phyloP scores from a whole-genome alignment of 2,329 filamentous ascomycete genomes.

The Fusarium brevicatenulatum region DNA sequence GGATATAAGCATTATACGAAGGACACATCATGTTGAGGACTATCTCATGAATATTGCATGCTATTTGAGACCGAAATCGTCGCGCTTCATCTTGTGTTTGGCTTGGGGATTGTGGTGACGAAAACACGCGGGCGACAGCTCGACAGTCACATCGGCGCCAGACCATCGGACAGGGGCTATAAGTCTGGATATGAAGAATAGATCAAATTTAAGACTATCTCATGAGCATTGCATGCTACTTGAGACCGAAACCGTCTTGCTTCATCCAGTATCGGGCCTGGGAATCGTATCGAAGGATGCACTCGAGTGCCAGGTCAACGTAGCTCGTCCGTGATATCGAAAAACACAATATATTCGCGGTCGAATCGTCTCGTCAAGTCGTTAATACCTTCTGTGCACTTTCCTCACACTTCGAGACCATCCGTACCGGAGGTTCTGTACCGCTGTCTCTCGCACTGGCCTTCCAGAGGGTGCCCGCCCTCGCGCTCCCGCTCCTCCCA shows the following conservation, averaged over 20 bases:
- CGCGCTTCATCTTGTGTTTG: not conserved
- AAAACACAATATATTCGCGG: not conserved
- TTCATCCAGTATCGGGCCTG: not conserved
- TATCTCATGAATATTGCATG: accelerated
- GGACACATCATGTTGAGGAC: not conserved
- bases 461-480: not conserved
- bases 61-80: accelerated
- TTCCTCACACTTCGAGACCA: accelerated
- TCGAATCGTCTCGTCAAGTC: not conserved
- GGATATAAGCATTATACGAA: not conserved
- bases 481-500: not conserved
- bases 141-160: not conserved
- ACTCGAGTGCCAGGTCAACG: not conserved
- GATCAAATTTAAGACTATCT: not conserved
- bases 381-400: no score
- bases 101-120: no score
- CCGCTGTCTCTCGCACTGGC: not conserved
- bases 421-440: no score
- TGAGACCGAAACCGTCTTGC: no score
- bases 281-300: not conserved
- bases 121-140: no score
- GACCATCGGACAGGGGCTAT: not conserved
- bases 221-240: accelerated
- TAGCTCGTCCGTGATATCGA: not conserved
- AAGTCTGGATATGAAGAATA: not conserved